These are phyloP conservation scores for Chionographis japonica DNA, from an alignment of 106 monocot genomes.

Conservation along the genomic window DNA sequence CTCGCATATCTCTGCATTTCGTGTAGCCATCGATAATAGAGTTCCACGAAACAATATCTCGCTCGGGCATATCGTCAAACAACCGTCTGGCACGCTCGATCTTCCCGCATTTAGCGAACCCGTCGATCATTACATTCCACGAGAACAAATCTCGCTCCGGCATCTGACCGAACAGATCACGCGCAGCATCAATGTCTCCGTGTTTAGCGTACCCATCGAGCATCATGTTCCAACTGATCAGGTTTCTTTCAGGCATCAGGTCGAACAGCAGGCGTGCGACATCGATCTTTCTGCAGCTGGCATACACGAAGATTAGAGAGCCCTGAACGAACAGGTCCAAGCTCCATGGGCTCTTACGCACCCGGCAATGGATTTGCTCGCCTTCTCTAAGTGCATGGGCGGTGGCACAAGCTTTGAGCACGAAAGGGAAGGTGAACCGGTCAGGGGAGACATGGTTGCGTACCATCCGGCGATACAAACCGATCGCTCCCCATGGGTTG, in stretches of 20 bases:
- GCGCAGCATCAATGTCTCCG: constrained; percentile 16
- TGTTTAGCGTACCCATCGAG: constrained; percentile 46
- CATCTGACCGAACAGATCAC: constrained; percentile 35
- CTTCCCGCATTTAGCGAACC: constrained; percentile 22
- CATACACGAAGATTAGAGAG: constrained; percentile 38
- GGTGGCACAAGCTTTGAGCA: constrained; percentile 41
- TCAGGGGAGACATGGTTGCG: constrained; percentile 20
- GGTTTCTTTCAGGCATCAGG: constrained; percentile 11
- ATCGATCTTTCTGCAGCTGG: constrained; percentile 25
- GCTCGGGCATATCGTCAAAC: constrained; percentile 34
- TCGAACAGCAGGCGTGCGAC: constrained; percentile 19
- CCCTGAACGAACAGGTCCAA: constrained; percentile 24
- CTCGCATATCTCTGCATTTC: constrained; percentile 14
- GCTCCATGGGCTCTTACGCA: constrained; percentile 16
- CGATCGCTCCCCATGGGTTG: constrained; percentile 21
- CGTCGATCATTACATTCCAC: constrained; percentile 47
- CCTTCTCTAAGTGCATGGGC: constrained; percentile 21
- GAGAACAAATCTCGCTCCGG: constrained; percentile 31
- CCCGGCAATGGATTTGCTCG: constrained; percentile 30
- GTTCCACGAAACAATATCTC: constrained; percentile 42
- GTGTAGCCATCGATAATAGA: constrained; percentile 46
- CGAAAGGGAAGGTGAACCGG: constrained; percentile 52
- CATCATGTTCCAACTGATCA: constrained; percentile 48
- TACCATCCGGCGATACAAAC: constrained; percentile 35
- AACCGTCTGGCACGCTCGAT: constrained; percentile 15